phyloP scores from a whole-genome alignment of 345 rosid species.

The Erysimum cheiranthoides region DNA sequence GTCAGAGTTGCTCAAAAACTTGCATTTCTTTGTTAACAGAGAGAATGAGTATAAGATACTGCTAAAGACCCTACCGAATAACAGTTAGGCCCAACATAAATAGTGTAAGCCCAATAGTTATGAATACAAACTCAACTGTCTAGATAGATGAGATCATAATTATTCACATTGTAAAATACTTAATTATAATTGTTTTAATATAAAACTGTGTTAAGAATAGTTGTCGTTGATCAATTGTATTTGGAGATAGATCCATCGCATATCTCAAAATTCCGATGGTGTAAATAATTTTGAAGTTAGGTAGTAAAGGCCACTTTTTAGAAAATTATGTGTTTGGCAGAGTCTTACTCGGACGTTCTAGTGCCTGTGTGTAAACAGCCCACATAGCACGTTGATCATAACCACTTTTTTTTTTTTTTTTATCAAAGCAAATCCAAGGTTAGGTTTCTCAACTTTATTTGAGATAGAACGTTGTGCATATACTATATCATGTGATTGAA shows the following conservation, averaged over 20 bases:
- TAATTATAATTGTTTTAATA: neutral
- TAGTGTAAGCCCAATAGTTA: slow-evolving; percentile 4
- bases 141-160: neutral
- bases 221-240: neutral
- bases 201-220: neutral
- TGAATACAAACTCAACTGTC: neutral
- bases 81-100: slow-evolving; percentile 9
- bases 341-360: slow-evolving; percentile 4
- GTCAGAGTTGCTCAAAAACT: too few species aligned
- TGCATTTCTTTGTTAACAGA: too few species aligned
- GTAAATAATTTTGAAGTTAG: slow-evolving; percentile 7
- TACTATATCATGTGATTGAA: slow-evolving; percentile 9
- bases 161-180: neutral
- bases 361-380: slow-evolving; percentile 16
- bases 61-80: neutral
- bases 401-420: neutral
- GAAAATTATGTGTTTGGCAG: slow-evolving; percentile 16
- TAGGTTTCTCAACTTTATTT: slow-evolving; percentile 32
- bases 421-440: slow-evolving; percentile 20
- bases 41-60: neutral
- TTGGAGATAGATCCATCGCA: neutral
- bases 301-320: neutral
- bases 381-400: slow-evolving; percentile 32
- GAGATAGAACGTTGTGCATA: slow-evolving; percentile 12
- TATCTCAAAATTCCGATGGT: neutral